A percentile compares a stretch with the other conserved stretches of the same genome.
Conservation (phyloP, 495 filamentous ascomycete species). For the Pyronema omphalodes region DNA sequence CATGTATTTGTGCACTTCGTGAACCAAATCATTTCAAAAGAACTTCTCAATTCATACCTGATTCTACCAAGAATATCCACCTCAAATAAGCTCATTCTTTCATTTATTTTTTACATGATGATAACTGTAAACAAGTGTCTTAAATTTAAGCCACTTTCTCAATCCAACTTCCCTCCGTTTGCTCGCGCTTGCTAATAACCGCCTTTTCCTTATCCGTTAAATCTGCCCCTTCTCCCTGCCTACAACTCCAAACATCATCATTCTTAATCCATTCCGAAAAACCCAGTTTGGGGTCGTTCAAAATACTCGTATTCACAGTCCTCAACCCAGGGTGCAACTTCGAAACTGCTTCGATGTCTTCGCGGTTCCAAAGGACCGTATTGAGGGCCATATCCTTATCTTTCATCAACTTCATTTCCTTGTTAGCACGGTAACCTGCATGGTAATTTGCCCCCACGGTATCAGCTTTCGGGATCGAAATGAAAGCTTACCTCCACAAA, state of each 20-base stretch:
- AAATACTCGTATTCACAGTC: not conserved
- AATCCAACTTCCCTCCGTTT: not conserved
- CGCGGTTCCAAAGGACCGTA: not conserved
- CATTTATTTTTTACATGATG: not conserved
- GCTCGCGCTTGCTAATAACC: not conserved
- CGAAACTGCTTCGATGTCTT: not conserved
- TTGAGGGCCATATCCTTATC: not conserved
- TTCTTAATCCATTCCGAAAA: not conserved
- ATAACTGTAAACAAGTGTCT: not conserved
- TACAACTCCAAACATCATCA: not conserved
- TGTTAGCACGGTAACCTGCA: not conserved
- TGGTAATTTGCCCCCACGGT: not conserved
- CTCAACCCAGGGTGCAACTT: not conserved
- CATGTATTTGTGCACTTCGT: too few species aligned
- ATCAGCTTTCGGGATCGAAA: too few species aligned
- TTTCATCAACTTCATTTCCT: not conserved
- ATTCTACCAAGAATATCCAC: not conserved
- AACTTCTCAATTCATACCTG: too few species aligned
- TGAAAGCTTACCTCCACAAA: not conserved
- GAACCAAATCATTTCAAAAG: too few species aligned
- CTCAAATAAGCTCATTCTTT: not conserved
- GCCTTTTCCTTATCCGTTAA: not conserved
- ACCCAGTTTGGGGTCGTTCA: not conserved
- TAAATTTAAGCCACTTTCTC: not conserved
- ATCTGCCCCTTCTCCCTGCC: not conserved